Conservation (phyloP, 208 protist genomes). For the Crithidia mellificae region DNA sequence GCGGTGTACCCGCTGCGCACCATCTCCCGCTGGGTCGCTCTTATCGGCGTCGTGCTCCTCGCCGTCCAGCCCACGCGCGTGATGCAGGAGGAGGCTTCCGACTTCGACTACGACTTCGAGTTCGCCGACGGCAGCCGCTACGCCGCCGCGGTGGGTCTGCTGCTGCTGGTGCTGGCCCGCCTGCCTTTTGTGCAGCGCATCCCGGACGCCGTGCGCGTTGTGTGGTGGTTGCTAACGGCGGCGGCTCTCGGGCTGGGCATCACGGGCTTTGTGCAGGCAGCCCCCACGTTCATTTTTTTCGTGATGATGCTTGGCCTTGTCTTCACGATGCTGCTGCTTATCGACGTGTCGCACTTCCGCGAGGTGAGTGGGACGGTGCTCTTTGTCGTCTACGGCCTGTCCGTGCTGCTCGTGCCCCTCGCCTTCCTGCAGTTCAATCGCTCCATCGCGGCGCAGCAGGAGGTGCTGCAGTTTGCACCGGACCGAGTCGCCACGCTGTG, state of each 20-base stretch:
- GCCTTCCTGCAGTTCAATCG: slow-evolving; percentile 36
- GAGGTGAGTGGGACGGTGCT: slow-evolving; percentile 38
- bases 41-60: slow-evolving; percentile 53
- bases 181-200: slow-evolving; percentile 38
- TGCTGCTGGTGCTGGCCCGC: slow-evolving; percentile 45
- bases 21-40: slow-evolving; percentile 26
- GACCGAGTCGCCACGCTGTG: slow-evolving; percentile 38
- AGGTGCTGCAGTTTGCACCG: slow-evolving; percentile 32
- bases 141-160: slow-evolving; percentile 38
- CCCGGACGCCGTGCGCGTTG: slow-evolving; percentile 36
- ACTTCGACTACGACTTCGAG: slow-evolving; percentile 49
- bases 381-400: slow-evolving; percentile 36
- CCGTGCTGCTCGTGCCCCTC: slow-evolving; percentile 22
- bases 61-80: slow-evolving; percentile 49
- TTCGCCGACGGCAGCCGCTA: slow-evolving; percentile 37
- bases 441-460: slow-evolving; percentile 19
- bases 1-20: slow-evolving; percentile 20
- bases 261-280: slow-evolving; percentile 51
- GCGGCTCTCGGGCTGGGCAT: slow-evolving; percentile 53
- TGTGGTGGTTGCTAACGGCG: slow-evolving; percentile 57
- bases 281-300: slow-evolving; percentile 50
- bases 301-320: slow-evolving; percentile 49
- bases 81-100: slow-evolving; percentile 24
- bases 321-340: slow-evolving; percentile 47
- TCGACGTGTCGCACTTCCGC: slow-evolving; percentile 76